phyloP scores from a whole-genome alignment of 1,284 basidiomycete genomes.

The Pisolithus thermaeus region DNA sequence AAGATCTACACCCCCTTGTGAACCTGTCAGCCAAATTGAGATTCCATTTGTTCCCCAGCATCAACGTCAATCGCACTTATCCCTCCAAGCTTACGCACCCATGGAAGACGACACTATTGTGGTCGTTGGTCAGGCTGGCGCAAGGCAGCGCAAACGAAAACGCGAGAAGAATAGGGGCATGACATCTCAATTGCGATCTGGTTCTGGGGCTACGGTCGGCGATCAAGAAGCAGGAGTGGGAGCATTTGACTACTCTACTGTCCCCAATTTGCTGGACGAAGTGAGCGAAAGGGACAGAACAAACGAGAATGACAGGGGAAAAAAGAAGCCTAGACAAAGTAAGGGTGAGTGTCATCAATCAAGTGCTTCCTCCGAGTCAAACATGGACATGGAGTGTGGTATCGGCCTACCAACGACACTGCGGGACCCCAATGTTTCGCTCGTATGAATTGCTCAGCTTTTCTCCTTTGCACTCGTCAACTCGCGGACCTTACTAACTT shows the following conservation, averaged over 20 bases:
- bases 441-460: background rate
- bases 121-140: slow-evolving; percentile 56
- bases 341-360: slow-evolving; percentile 37
- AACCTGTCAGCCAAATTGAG: slow-evolving; percentile 46
- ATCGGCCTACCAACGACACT: background rate
- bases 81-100: slow-evolving; percentile 18
- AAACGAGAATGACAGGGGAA: slow-evolving; percentile 31
- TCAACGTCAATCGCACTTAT: slow-evolving; percentile 32
- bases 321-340: slow-evolving; percentile 45
- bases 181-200: background rate
- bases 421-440: background rate
- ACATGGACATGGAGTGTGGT: background rate
- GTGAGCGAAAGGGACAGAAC: slow-evolving; percentile 31
- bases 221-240: slow-evolving; percentile 30
- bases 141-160: slow-evolving; percentile 58
- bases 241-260: slow-evolving; percentile 70
- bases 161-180: slow-evolving; percentile 15
- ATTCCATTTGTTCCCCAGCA: slow-evolving; percentile 66
- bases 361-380: background rate
- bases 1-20: slow-evolving; percentile 12
- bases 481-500: slow-evolving; percentile 9
- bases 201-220: slow-evolving; percentile 7
- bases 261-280: slow-evolving; percentile 72
- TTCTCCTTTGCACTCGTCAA: background rate
- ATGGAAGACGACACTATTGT: slow-evolving; percentile 60